These are phyloP conservation scores for Hyphodiscus sp. DNA, from an alignment of 2,329 filamentous ascomycete species.

Conservation along the genomic window DNA sequence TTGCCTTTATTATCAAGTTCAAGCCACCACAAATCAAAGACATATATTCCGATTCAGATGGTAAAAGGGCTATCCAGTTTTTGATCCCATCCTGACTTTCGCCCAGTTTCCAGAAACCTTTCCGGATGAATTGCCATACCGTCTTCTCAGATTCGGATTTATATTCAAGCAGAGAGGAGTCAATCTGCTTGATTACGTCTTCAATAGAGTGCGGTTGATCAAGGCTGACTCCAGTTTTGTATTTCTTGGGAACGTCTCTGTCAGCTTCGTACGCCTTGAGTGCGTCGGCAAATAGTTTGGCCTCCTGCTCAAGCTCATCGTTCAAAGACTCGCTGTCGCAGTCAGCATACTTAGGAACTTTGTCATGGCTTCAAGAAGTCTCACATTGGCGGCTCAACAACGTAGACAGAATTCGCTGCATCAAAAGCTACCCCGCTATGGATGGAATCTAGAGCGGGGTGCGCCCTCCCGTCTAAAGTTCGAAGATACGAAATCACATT, in stretches of 20 bases:
- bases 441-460: background rate
- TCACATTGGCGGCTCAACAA: background rate
- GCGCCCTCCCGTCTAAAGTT: background rate
- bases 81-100: background rate
- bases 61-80: background rate
- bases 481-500: background rate
- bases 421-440: background rate
- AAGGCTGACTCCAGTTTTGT: background rate
- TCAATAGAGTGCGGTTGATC: background rate
- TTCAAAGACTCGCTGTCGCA: background rate
- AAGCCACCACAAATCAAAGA: background rate
- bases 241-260: background rate
- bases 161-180: background rate
- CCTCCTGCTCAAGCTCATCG: background rate
- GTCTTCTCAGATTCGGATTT: background rate
- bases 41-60: background rate
- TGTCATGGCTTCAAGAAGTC: background rate
- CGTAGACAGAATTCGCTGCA: background rate
- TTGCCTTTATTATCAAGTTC: background rate
- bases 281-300: background rate
- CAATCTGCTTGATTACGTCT: background rate
- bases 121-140: background rate
- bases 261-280: background rate
- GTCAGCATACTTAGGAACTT: background rate
- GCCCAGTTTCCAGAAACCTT: background rate